Conservation (phyloP, 2,329 filamentous ascomycete species). For the Aspergillus udagawae region DNA sequence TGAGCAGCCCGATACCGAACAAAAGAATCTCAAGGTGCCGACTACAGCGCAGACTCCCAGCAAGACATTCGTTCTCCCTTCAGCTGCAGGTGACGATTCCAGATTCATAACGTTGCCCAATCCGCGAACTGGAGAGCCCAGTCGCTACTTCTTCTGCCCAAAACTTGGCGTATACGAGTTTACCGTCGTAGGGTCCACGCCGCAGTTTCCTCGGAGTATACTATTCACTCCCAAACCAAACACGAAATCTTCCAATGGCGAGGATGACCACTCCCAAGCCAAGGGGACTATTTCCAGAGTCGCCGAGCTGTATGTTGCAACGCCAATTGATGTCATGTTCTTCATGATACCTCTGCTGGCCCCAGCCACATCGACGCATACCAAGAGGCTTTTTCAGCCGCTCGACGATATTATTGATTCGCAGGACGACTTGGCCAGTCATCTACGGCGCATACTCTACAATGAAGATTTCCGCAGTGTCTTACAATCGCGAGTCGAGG, state of each 20-base stretch:
- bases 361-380: conserved; percentile 40
- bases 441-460: conserved; percentile 39
- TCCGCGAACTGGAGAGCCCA: conserved; percentile 47
- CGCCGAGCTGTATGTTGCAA: conserved; percentile 77
- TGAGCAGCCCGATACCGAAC: conserved; percentile 12
- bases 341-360: conserved; percentile 70
- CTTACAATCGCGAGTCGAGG: conserved; percentile 63
- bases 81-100: conserved; percentile 47
- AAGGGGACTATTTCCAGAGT: conserved; percentile 58
- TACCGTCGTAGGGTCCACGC: conserved; percentile 52
- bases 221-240: conserved; percentile 42
- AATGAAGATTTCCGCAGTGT: conserved; percentile 38
- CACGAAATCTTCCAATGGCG: conserved; percentile 9
- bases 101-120: conserved; percentile 55
- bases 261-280: conserved; percentile 7
- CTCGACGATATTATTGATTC: conserved; percentile 48
- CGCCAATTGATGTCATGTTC: conserved; percentile 79
- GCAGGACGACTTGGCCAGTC: conserved; percentile 38
- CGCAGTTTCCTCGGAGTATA: conserved; percentile 51
- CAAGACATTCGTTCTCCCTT: conserved; percentile 57
- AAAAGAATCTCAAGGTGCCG: conserved; percentile 18
- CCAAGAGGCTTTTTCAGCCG: conserved; percentile 42
- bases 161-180: conserved; percentile 58
- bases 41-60: conserved; percentile 25
- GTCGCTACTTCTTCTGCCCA: conserved; percentile 58